Evolutionary conservation across 345 rosid genomes (phyloP).

Genomic region (Iberis pinnata): DNA sequence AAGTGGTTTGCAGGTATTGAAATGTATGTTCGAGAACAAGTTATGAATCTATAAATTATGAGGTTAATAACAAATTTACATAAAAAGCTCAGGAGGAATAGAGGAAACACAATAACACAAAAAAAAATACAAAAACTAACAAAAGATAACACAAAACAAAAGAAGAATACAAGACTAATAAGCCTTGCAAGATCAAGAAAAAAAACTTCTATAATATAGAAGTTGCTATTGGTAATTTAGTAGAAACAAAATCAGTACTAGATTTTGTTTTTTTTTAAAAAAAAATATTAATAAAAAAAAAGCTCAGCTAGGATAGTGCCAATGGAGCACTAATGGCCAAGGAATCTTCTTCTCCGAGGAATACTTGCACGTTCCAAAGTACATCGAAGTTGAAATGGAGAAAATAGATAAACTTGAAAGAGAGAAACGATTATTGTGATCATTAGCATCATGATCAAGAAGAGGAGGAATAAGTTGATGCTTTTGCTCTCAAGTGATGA

Average conservation of each 20-base stretch:
- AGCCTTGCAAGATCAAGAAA: constrained; percentile 82
- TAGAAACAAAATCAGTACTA: neutral
- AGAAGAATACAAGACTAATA: neutral
- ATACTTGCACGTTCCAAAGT: neutral
- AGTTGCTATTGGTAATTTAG: constrained; percentile 1
- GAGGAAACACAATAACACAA: neutral
- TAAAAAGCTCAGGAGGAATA: constrained; percentile 42
- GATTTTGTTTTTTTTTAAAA: neutral
- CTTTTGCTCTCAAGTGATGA: constrained; percentile 17
- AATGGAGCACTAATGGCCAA: neutral
- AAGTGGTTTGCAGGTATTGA: too few relatives aligned
- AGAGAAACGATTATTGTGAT: neutral
- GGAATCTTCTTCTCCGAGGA: neutral
- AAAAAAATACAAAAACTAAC: neutral
- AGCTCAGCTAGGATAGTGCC: constrained; percentile 64
- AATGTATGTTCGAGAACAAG: neutral
- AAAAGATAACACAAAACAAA: neutral
- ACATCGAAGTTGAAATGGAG: constrained; percentile 20
- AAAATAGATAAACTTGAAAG: neutral
- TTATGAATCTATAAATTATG: neutral
- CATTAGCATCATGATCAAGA: constrained; percentile 5
- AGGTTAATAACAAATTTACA: neutral
- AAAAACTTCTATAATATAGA: constrained; percentile 13
- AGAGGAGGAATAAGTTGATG: constrained; percentile 13
- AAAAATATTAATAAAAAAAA: neutral